Evolutionary conservation across 116 monocot genomes (phyloP), one percentile per base, ranked within the genome.

Genomic region (Iris pallida): DNA sequence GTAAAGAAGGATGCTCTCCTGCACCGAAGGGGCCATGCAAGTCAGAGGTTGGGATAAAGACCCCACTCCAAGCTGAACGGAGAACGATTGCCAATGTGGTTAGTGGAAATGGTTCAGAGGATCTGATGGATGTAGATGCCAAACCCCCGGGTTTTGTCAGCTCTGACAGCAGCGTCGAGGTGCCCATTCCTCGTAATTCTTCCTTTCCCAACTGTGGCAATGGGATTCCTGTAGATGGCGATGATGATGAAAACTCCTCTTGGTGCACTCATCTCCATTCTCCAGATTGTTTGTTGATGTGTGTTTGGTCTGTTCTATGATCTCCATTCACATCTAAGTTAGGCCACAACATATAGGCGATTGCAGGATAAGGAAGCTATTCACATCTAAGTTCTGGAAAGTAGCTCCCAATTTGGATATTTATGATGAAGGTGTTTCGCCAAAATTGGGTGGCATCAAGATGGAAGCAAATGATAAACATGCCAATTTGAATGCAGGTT

Each of bases 301-400:
- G n/a, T n/a, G n/a, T n/a, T n/a, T n/a, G n/a, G n/a, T n/a, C n/a
- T n/a, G n/a, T n/a, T n/a, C n/a, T n/a, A n/a, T n/a, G n/a, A n/a
- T n/a, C n/a, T n/a, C n/a, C n/a, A n/a, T n/a, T n/a, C n/a, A 58
- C 57, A 19, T n/a, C 67, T 12, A 82, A 75, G 66, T 20, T 16
- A 76, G 68, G 42, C 63, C 68, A 30, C 79, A 71, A 47, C 12
- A 69, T 42, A 73, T 51, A 52, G 82, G 68, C 20, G 79, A 77
- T 47, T 53, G 65, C 66, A 80, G 69, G 69, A 71, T 75, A 53
- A 82, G 68, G 57, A 85, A 78, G 57, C 15, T 78, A 17, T 57
- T 61, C 15, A 58, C 77, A 8, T 77, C 82, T 15, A 85, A 76
- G 42, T 65, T 65, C 57, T 72, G 77, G 85, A 88, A 79, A 74